A percentile compares a stretch with the other conserved stretches of the same genome.
Evolutionary conservation across 140 eudicot species (phyloP).

Genomic region (Cichorium intybus): DNA sequence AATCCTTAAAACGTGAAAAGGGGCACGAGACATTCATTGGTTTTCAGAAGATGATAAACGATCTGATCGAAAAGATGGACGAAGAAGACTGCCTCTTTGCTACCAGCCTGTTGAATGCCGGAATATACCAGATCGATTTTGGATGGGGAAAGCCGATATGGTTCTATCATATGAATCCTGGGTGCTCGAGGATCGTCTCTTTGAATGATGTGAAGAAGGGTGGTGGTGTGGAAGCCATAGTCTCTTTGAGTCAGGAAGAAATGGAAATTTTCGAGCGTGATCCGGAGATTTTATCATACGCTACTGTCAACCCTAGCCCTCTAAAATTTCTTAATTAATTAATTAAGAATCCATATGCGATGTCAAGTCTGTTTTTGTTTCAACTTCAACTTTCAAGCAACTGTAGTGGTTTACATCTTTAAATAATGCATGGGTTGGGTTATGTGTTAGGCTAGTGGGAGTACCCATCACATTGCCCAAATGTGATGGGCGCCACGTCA

Average conservation of each 20-base stretch:
- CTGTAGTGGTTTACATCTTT: not conserved
- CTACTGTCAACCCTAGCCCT: slow-evolving; percentile 27
- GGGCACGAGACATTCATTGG: not conserved
- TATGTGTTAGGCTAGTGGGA: too few relatives aligned
- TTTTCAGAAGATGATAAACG: not conserved
- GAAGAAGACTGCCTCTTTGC: slow-evolving; percentile 8
- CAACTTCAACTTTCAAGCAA: too few relatives aligned
- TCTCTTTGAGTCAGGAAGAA: slow-evolving; percentile 22
- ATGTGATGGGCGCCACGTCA: too few relatives aligned
- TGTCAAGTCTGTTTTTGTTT: not conserved
- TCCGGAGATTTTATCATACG: slow-evolving; percentile 9
- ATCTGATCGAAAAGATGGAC: not conserved
- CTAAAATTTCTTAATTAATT: slow-evolving; percentile 6
- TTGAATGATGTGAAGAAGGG: slow-evolving; percentile 22
- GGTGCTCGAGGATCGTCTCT: not conserved
- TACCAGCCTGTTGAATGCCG: slow-evolving; percentile 24
- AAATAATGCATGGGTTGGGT: too few relatives aligned
- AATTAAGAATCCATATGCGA: not conserved
- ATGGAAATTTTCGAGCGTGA: slow-evolving; percentile 37
- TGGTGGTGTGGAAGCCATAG: slow-evolving; percentile 37
- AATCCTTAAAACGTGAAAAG: slow-evolving; percentile 7
- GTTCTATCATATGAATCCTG: slow-evolving; percentile 12
- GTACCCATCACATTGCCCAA: too few relatives aligned
- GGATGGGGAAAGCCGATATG: slow-evolving; percentile 56
- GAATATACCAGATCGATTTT: slow-evolving; percentile 31